Evolutionary conservation across 768 basidiomycete genomes (phyloP), one percentile per base, ranked within the genome.

Genomic region (Porphyrellus cyaneotinctus): DNA sequence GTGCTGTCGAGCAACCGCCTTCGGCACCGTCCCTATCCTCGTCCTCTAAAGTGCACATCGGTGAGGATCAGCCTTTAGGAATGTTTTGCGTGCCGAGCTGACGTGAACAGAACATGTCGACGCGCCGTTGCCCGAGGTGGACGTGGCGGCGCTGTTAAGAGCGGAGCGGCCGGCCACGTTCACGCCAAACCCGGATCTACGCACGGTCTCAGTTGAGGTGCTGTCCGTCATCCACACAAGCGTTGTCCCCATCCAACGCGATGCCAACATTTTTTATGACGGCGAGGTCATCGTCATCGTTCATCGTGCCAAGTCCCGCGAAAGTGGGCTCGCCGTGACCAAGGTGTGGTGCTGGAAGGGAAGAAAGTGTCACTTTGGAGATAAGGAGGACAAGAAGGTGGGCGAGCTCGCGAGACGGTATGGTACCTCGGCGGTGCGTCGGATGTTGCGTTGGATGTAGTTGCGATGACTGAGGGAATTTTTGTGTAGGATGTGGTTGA

Each of bases 321-420:
- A 76, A n/a, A 83, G 69, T 31, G 84, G 86, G 13, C 74, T 92
- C 15, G 88, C 82, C 4, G 74, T 75, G 23, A 90, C 85, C 6
- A 77, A 75, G 20, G 78, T 92, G 17, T 92, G 88, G 88, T 79
- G 78, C 20, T 93, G 91, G 91, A 70, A 73, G 17, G 91, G 91
- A 0, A 80, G 75, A 48, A 73, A 73, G 35, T 75, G 78, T 42
- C 71, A 67, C 20, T 59, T 77, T 28, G 80, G 79, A 2, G 83
- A 85, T 43, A 72, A 71, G 42, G 91, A 91, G 57, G 78, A 81
- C 59, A 76, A 70, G 49, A 91, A 88, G 62, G 60, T 88, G 33
- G 73, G 78, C 37, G 89, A 91, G 47, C 72, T 93, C 6, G 84
- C 85, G 8, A 79, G 81, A 53, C 81, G 85, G 45, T 92, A 91